Conservation (phyloP, 148 eudicot species). For the Vaccinium darrowii region DNA sequence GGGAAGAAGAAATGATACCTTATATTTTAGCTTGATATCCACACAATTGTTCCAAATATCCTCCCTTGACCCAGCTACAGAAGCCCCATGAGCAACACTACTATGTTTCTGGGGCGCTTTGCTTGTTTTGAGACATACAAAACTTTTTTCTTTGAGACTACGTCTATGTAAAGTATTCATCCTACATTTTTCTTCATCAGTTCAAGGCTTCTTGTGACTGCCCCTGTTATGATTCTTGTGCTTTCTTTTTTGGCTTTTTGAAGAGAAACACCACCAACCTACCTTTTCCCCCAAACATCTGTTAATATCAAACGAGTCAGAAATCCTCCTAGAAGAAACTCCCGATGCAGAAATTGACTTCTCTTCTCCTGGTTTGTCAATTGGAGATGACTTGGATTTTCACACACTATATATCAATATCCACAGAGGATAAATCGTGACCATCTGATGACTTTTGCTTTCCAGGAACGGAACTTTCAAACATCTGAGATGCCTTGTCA, state of each 20-base stretch:
- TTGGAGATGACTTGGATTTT: constrained; percentile 19
- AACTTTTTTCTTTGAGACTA: constrained; percentile 28
- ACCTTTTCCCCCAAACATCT: constrained; percentile 25
- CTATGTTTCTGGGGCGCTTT: constrained; percentile 46
- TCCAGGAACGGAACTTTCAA: constrained; percentile 33
- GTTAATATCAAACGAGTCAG: constrained; percentile 26
- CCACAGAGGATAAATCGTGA: constrained; percentile 28
- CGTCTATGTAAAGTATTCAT: constrained; percentile 26
- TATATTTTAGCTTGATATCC: constrained; percentile 32
- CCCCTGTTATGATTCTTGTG: constrained; percentile 29
- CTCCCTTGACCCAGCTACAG: constrained; percentile 31
- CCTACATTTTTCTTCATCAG: constrained; percentile 32
- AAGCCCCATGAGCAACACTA: constrained; percentile 30
- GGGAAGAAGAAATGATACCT: constrained; percentile 41
- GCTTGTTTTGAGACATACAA: constrained; percentile 23
- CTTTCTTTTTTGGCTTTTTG: constrained; percentile 47
- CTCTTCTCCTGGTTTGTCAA: constrained; percentile 22
- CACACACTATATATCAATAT: constrained; percentile 26
- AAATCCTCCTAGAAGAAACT: constrained; percentile 33
- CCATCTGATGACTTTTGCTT: constrained; percentile 31
- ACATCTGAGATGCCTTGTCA: no score
- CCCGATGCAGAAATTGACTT: constrained; percentile 22
- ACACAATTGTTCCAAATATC: constrained; percentile 33
- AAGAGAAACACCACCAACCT: constrained; percentile 24
- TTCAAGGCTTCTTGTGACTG: constrained; percentile 39